A percentile compares a stretch with the other conserved stretches of the same genome.
These are phyloP conservation scores for Aspergillus jensenii DNA, from an alignment of 2,329 filamentous ascomycete species.

Conservation along the genomic window DNA sequence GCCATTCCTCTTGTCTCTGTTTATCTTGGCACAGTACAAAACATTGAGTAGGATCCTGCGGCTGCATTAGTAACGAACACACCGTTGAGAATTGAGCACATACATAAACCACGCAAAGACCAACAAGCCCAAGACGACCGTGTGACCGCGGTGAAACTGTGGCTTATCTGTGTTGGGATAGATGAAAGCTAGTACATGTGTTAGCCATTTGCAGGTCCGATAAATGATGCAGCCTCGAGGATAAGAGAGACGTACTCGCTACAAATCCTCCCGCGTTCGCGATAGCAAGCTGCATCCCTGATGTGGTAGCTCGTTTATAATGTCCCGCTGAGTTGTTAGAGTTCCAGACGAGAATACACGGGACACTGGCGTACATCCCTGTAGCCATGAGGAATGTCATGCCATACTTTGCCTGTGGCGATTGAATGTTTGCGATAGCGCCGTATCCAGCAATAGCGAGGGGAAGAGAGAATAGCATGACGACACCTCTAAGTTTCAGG, in stretches of 20 bases:
- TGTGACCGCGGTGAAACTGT: constrained; percentile 61
- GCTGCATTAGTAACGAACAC: constrained; percentile 18
- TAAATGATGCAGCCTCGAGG: not conserved
- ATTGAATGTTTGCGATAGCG: constrained; percentile 58
- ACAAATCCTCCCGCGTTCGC: constrained; percentile 69
- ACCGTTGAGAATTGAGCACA: constrained; percentile 32
- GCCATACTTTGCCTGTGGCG: constrained; percentile 57
- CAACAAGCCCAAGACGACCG: constrained; percentile 59
- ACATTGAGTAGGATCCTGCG: constrained; percentile 60
- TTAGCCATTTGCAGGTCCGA: constrained; percentile 11
- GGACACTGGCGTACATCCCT: constrained; percentile 63
- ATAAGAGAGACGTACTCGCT: constrained; percentile 45
- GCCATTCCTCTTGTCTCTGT: constrained; percentile 60
- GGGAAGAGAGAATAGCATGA: constrained; percentile 64
- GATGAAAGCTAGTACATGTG: constrained; percentile 50
- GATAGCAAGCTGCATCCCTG: constrained; percentile 64
- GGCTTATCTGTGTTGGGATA: constrained; percentile 60
- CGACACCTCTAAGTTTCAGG: constrained; percentile 57
- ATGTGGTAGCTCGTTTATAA: constrained; percentile 68
- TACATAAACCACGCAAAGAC: constrained; percentile 65
- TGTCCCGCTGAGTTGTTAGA: constrained; percentile 68
- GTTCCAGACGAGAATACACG: constrained; percentile 64
- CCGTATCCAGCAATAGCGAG: constrained; percentile 66
- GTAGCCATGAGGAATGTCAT: constrained; percentile 69
- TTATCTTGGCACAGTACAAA: constrained; percentile 63